Evolutionary conservation across 2,329 filamentous ascomycete species (phyloP).

Genomic region (Fusarium aywerte): DNA sequence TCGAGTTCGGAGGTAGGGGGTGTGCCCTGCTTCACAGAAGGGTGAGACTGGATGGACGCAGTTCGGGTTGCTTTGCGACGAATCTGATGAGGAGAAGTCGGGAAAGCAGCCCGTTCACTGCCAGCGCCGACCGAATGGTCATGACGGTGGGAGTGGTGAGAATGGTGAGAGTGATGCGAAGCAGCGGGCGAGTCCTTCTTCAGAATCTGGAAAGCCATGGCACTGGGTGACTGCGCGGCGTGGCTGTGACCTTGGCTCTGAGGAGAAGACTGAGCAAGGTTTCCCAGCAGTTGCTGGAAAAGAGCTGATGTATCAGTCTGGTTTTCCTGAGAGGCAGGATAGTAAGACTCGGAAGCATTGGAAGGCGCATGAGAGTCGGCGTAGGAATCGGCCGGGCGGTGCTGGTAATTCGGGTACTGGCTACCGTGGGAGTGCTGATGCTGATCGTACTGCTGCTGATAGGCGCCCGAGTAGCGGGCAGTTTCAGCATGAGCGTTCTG

Average conservation of each 20-base stretch:
- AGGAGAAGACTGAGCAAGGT: constrained; percentile 54
- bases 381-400: constrained; percentile 45
- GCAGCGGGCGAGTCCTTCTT: constrained; percentile 61
- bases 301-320: constrained; percentile 51
- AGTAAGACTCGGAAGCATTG: constrained; percentile 44
- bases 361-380: constrained; percentile 41
- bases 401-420: constrained; percentile 39
- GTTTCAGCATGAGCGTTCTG: constrained; percentile 47
- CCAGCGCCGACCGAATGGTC: constrained; percentile 53
- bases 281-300: constrained; percentile 55
- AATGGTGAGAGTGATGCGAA: constrained; percentile 54
- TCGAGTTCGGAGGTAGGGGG: constrained; percentile 49
- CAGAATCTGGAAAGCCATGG: constrained; percentile 59
- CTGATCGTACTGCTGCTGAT: constrained; percentile 45
- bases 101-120: constrained; percentile 57
- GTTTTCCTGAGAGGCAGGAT: constrained; percentile 52
- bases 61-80: constrained; percentile 53
- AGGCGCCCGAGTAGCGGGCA: constrained; percentile 46
- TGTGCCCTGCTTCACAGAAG: constrained; percentile 45
- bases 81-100: constrained; percentile 58
- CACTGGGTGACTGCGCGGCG: constrained; percentile 38
- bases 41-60: constrained; percentile 49
- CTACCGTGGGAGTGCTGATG: constrained; percentile 43
- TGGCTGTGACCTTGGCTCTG: constrained; percentile 55
- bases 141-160: constrained; percentile 49